These are phyloP conservation scores for Exobasidium rhododendri DNA, from an alignment of 1,284 basidiomycete genomes.

Conservation along the genomic window DNA sequence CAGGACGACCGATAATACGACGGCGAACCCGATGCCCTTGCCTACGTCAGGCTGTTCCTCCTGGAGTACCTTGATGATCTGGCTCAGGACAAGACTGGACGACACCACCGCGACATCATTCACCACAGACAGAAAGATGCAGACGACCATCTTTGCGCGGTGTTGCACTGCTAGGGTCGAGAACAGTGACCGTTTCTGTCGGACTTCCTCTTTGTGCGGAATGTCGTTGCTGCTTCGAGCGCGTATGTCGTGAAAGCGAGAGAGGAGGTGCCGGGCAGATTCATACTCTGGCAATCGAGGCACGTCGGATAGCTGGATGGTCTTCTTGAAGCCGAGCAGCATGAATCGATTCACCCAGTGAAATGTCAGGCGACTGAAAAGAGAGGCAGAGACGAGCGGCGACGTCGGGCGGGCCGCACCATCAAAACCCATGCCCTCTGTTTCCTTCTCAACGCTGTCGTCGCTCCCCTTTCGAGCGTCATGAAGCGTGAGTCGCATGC, in stretches of 20 bases:
- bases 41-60: background rate
- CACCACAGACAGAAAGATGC: background rate
- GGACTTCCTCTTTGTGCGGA: too few relatives aligned
- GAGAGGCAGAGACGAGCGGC: background rate
- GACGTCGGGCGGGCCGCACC: too few relatives aligned
- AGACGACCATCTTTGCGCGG: background rate
- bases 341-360: background rate
- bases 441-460: too few relatives aligned
- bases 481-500: too few relatives aligned
- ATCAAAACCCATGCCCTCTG: too few relatives aligned
- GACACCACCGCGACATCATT: slow-evolving; percentile 37
- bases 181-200: background rate
- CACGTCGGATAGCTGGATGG: background rate
- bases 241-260: background rate
- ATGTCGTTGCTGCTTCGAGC: background rate
- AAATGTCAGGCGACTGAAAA: background rate
- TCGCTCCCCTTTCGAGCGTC: too few relatives aligned
- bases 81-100: slow-evolving; percentile 41
- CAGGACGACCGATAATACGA: slow-evolving; percentile 67
- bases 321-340: background rate
- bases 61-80: slow-evolving; percentile 27
- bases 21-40: slow-evolving; percentile 39
- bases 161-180: background rate
- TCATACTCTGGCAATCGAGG: background rate
- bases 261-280: background rate